Evolutionary conservation across 1,284 basidiomycete genomes (phyloP).

Genomic region (Ceratorhiza oryzae-sativae): DNA sequence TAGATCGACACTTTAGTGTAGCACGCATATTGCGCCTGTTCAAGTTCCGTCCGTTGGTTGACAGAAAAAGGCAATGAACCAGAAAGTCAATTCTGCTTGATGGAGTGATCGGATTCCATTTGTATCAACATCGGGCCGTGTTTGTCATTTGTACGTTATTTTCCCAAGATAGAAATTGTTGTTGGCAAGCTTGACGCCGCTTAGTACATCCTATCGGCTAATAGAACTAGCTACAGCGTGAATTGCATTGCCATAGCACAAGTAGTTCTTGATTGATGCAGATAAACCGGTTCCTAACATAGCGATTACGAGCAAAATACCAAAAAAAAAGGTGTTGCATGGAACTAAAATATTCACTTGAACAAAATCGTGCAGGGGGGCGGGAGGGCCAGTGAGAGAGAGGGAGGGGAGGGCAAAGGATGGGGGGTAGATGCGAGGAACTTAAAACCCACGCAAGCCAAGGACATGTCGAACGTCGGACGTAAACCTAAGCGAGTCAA

Average conservation of each 20-base stretch:
- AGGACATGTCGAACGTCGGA: constrained; percentile 93
- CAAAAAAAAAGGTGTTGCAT: neutral
- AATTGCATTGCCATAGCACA: constrained; percentile 17
- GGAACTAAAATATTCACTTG: neutral
- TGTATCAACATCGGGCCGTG: no score
- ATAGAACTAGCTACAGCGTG: neutral
- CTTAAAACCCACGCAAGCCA: constrained; percentile 62
- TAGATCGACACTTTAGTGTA: no score
- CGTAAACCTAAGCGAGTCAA: constrained; percentile 95
- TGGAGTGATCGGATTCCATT: no score
- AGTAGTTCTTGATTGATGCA: constrained; percentile 17
- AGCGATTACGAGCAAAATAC: neutral
- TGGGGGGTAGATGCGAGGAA: neutral
- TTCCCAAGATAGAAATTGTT: neutral
- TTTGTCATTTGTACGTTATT: no score
- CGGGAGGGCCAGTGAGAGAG: no score
- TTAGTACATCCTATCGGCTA: neutral
- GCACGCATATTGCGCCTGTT: no score
- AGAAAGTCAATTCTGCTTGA: no score
- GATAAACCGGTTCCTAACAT: neutral
- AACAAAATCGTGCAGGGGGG: neutral
- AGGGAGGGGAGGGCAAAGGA: no score
- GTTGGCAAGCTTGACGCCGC: neutral
- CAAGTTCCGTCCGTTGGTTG: no score
- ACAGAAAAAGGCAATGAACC: no score